These are phyloP conservation scores for Dentipellis fragilis DNA, from an alignment of 768 basidiomycete species.

Conservation along the genomic window DNA sequence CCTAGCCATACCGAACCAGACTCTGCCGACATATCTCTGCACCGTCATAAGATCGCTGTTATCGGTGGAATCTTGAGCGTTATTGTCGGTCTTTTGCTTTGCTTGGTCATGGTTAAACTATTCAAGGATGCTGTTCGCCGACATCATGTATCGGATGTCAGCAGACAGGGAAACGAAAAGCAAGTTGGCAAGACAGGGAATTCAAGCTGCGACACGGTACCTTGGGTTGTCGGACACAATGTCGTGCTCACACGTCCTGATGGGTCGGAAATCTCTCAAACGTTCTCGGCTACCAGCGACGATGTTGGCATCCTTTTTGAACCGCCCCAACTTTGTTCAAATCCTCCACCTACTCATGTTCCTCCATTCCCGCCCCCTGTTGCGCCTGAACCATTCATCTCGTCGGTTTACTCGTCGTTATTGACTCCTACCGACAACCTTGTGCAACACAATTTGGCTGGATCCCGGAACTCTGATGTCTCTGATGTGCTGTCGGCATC, in stretches of 20 bases:
- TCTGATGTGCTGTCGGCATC: not conserved
- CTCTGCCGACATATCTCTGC: not conserved
- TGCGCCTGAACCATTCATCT: not conserved
- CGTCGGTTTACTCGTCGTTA: not conserved
- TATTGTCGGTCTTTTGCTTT: not conserved
- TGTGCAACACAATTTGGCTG: not conserved
- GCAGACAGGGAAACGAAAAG: not conserved
- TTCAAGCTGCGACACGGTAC: not conserved
- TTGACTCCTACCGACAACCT: not conserved
- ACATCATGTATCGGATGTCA: not conserved
- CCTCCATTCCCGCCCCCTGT: not conserved
- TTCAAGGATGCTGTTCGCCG: not conserved
- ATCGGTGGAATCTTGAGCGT: not conserved
- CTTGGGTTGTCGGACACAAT: not conserved
- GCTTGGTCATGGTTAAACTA: not conserved
- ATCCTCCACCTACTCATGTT: not conserved
- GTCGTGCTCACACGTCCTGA: not conserved
- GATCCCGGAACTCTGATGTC: not conserved
- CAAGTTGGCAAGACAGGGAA: not conserved
- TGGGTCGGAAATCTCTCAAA: not conserved
- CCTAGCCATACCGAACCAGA: not conserved
- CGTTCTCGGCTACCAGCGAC: not conserved
- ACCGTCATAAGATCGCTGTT: not conserved
- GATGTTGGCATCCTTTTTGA: not conserved
- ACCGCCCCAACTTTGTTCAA: not conserved